Base-by-base conservation (phyloP, 1,284 basidiomycete genomes). In the Ustilago lituana region DNA sequence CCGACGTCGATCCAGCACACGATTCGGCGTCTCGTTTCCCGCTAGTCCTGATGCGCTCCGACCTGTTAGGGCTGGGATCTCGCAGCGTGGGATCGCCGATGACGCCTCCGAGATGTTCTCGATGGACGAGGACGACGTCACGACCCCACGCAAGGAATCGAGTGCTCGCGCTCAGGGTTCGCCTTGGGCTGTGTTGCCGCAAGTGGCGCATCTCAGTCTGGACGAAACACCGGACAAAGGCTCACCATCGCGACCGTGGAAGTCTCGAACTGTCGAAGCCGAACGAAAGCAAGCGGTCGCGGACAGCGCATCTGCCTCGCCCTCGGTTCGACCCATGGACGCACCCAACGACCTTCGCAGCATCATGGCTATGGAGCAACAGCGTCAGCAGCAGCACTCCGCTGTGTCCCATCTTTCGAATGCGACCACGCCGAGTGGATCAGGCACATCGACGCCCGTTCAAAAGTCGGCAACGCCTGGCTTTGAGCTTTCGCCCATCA, bases 321-420 rank as follows among this genome's bases (percentile, higher is more conserved):
- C 61, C 5, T 49, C 56, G 12, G 15, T 56, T 5, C 57, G 54
- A 10, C 57, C 61, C 8, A 49, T 22, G 17, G 61, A 64, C 22
- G 44, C 36, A 9, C 43, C 54, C 8, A 45, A 36, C 9, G 92
- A 95, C 77, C 88, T 96, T 85, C 89, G 91, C 71, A 85, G 87
- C 19, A 89, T 97, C 63, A 93, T 96, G 88, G 91, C 90, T 0
- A 91, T 27, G 37, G 70, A 67, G 56, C 58, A 61, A 72, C 56
- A 57, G 33, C 53, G 51, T 22, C 60, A 70, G 48, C 68, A 71
- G 47, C 57, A 61, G 22, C 53, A 60, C 3, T n/a, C 59, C 3
- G 24, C 48, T 4, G 24, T 39, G 14, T 27, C 46, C 2, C 37
- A 44, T 8, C 32, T 46, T 9, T 56, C 64, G 17, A 59, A 52